These are phyloP conservation scores for Chrysanthemum makinoi DNA, from an alignment of 129 eudicot genomes.

Conservation along the genomic window DNA sequence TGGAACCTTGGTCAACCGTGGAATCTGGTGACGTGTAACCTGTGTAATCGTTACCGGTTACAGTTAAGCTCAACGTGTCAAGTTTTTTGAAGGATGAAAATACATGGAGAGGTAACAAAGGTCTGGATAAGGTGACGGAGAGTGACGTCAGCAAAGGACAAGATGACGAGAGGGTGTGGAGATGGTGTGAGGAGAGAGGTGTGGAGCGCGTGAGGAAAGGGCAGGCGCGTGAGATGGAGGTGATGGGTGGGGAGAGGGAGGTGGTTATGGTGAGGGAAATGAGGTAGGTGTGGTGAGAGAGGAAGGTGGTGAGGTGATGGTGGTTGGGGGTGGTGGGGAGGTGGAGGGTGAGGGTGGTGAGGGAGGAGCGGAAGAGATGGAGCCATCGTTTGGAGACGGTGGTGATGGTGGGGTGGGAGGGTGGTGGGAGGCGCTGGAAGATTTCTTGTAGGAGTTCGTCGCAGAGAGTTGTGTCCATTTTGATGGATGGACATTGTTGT, in stretches of 20 bases:
- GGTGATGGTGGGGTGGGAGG: conserved; percentile 49
- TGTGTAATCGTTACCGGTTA: conserved; percentile 24
- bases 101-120: conserved; percentile 34
- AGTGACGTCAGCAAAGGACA: conserved; percentile 46
- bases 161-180: conserved; percentile 43
- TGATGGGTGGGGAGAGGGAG: conserved; percentile 24
- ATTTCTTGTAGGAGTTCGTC: conserved; percentile 86
- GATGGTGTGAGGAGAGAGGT: conserved; percentile 39
- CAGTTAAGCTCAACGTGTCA: conserved; percentile 22
- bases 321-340: conserved; percentile 23
- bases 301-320: conserved; percentile 29
- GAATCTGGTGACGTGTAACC: conserved; percentile 13
- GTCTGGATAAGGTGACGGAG: conserved; percentile 42
- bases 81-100: conserved; percentile 31
- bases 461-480: conserved; percentile 60
- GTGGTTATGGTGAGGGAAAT: conserved; percentile 33
- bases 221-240: conserved; percentile 35
- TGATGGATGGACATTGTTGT: no score
- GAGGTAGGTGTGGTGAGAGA: conserved; percentile 46
- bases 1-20: neutral
- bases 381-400: conserved; percentile 62
- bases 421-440: conserved; percentile 70
- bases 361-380: conserved; percentile 56
- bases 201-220: conserved; percentile 46
- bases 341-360: conserved; percentile 59